Conservation (phyloP, 2,329 filamentous ascomycete genomes). For the Diaporthe ampelina region DNA sequence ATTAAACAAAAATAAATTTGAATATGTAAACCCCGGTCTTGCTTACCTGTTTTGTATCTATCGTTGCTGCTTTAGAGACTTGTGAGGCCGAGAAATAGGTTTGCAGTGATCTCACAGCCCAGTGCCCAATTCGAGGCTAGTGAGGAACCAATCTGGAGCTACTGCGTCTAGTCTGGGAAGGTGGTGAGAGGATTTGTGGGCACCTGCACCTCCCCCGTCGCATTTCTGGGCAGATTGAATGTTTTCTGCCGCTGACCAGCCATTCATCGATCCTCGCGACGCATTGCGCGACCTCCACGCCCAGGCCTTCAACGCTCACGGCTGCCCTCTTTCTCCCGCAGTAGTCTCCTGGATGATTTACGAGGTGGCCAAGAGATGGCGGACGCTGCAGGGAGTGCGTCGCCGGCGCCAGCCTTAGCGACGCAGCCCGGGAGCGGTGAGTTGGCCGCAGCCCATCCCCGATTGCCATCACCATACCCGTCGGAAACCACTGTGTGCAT, state of each 20-base stretch:
- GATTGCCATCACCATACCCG: not conserved
- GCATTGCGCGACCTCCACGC: slow-evolving; percentile 23
- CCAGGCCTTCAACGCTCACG: slow-evolving; percentile 2
- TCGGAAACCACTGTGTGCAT: not conserved
- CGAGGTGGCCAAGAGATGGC: slow-evolving; percentile 39
- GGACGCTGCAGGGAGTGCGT: slow-evolving; percentile 42
- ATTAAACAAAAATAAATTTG: too few relatives aligned
- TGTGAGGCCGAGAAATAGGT: not conserved
- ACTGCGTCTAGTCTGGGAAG: slow-evolving; percentile 26
- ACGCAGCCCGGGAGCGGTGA: slow-evolving; percentile 40
- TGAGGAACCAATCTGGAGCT: not conserved
- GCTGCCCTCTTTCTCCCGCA: not conserved
- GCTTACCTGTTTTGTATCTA: not conserved
- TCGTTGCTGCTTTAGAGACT: too few relatives aligned
- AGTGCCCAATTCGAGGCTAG: not conserved
- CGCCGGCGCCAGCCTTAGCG: slow-evolving; percentile 42
- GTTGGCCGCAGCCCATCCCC: slow-evolving; percentile 12
- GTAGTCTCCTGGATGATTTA: slow-evolving; percentile 38
- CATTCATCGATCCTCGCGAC: slow-evolving; percentile 32
- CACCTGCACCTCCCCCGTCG: slow-evolving; percentile 20
- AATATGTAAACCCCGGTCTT: too few relatives aligned
- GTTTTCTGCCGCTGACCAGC: slow-evolving; percentile 37
- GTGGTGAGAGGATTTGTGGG: slow-evolving; percentile 36
- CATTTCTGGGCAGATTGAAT: slow-evolving; percentile 36
- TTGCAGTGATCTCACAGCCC: not conserved